These are phyloP conservation scores for Trametes cingulata DNA, from an alignment of 768 basidiomycete genomes.

Conservation along the genomic window DNA sequence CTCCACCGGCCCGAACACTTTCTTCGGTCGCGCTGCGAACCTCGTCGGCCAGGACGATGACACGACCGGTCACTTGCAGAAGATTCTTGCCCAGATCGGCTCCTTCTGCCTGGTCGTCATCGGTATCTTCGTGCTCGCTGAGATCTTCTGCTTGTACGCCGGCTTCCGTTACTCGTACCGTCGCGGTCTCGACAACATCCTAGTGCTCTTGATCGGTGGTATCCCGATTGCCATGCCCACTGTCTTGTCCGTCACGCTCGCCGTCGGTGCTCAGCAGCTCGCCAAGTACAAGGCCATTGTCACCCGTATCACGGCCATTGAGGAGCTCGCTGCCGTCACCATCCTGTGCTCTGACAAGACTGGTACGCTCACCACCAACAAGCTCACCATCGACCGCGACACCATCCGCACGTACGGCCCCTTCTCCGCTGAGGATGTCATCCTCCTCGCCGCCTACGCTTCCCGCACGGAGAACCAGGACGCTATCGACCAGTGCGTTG, in stretches of 20 bases:
- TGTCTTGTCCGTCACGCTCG: conserved; percentile 95
- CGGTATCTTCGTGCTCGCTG: conserved; percentile 92
- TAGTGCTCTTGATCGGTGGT: conserved; percentile 98
- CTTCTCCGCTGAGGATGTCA: conserved; percentile 87
- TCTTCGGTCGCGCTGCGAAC: conserved; percentile 98
- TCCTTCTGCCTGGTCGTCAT: conserved; percentile 97
- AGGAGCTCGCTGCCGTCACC: conserved; percentile 97
- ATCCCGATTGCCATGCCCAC: conserved; percentile 99
- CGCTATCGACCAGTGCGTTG: conserved; percentile 90
- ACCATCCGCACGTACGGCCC: conserved; percentile 90
- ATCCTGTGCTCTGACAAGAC: conserved; percentile 99
- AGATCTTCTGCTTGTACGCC: conserved; percentile 92
- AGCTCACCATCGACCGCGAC: conserved; percentile 93
- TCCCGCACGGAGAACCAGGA: conserved; percentile 99
- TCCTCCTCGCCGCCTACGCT: conserved; percentile 92
- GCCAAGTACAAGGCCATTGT: conserved; percentile 99
- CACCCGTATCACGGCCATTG: conserved; percentile 99
- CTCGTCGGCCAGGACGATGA: conserved; percentile 98
- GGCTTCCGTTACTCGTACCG: conserved; percentile 91
- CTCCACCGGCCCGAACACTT: conserved; percentile 96
- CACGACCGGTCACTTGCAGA: conserved; percentile 97
- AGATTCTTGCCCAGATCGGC: conserved; percentile 97
- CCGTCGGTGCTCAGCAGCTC: conserved; percentile 97
- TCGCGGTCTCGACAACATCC: conserved; percentile 94
- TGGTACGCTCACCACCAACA: conserved; percentile 98